A percentile compares a stretch with the other conserved stretches of the same genome.
These are phyloP conservation scores for Pugionium cornutum DNA, from an alignment of 345 rosid species.

Conservation along the genomic window DNA sequence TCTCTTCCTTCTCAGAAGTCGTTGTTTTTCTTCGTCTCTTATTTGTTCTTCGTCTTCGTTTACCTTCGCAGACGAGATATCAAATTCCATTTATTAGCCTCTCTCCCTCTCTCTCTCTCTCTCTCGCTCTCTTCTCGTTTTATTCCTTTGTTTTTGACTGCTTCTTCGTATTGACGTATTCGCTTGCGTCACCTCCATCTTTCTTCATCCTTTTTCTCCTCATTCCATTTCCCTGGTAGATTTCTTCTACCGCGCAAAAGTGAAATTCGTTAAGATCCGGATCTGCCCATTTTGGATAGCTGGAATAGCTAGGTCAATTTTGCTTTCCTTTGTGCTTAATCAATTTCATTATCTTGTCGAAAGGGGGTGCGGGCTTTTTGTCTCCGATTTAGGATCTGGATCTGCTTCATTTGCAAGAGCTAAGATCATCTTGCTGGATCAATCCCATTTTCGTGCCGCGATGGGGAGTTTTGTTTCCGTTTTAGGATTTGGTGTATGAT, in stretches of 20 bases:
- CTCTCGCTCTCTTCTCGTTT: neutral
- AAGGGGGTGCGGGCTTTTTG: neutral
- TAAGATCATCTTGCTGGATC: conserved; percentile 21
- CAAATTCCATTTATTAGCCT: conserved; percentile 21
- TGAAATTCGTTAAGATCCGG: conserved; percentile 17
- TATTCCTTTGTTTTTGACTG: neutral
- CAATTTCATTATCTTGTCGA: conserved; percentile 15
- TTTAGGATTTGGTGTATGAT: neutral
- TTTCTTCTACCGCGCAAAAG: conserved; percentile 25
- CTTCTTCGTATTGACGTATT: conserved; percentile 32
- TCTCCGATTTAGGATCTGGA: conserved; percentile 20
- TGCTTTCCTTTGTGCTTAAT: neutral
- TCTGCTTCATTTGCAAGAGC: conserved; percentile 9
- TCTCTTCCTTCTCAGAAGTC: conserved; percentile 24
- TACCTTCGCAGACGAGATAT: conserved; percentile 8
- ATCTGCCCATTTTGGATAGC: conserved; percentile 28
- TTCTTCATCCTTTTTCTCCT: conserved; percentile 7
- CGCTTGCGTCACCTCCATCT: conserved; percentile 30
- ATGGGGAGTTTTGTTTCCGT: conserved; percentile 2
- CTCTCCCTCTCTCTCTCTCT: conserved; percentile 1
- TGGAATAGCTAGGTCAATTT: conserved; percentile 25
- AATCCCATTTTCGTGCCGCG: conserved; percentile 7
- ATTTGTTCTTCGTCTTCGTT: conserved; percentile 24
- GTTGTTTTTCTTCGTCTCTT: conserved; percentile 14
- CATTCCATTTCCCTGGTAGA: conserved; percentile 14